Conservation (phyloP, 75 land plant species). For the Pinus taeda region DNA sequence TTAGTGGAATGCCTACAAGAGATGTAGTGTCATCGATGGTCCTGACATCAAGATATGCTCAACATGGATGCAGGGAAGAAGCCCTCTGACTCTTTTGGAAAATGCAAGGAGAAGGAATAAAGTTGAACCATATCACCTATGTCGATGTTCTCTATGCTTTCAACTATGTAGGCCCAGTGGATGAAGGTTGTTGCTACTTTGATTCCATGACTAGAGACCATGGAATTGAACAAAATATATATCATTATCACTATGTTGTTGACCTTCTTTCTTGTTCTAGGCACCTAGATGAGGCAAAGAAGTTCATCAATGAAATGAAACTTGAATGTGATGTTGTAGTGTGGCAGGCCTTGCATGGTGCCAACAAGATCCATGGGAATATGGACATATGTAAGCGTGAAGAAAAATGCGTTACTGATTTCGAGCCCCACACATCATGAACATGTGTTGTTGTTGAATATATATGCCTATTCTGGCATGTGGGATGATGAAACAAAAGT, state of each 20-base stretch:
- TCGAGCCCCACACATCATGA: constrained; percentile 3
- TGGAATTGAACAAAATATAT: not conserved
- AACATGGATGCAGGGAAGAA: constrained; percentile 5
- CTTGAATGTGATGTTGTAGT: not conserved
- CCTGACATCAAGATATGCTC: constrained; percentile 7
- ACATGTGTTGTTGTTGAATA: constrained; percentile 16
- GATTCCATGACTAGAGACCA: constrained; percentile 3
- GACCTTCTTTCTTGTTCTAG: constrained; percentile 4
- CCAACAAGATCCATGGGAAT: constrained; percentile 11
- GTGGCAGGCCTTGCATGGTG: constrained; percentile 9
- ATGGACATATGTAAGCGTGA: not conserved
- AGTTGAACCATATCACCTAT: constrained; percentile 3
- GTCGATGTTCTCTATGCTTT: constrained; percentile 6
- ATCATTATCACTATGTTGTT: constrained; percentile 2
- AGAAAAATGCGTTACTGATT: not conserved
- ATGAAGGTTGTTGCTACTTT: not conserved
- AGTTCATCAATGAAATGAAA: constrained; percentile 1
- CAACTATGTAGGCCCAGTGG: constrained; percentile 5
- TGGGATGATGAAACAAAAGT: constrained; percentile 40
- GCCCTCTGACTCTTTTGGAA: not conserved
- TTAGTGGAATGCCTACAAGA: constrained; percentile 8
- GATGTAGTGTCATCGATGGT: constrained; percentile 9
- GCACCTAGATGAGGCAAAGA: not conserved
- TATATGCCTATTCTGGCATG: constrained; percentile 43
- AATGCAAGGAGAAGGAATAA: constrained; percentile 5